Evolutionary conservation across 164 flowering plant species (phyloP).

Genomic region (Nymphaea thermarum): DNA sequence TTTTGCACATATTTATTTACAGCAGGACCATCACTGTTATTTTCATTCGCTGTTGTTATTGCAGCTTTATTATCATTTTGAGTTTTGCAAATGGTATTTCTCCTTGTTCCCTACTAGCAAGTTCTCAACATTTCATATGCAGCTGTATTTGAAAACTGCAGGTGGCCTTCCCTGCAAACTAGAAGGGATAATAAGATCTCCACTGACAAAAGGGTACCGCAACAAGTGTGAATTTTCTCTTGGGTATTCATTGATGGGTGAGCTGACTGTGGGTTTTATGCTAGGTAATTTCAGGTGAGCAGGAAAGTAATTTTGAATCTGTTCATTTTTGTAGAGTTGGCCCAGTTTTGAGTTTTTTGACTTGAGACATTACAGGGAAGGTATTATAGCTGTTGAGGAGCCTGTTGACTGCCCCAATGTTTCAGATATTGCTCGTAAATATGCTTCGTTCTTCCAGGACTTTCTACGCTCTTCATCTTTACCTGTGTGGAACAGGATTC

Average conservation of each 20-base stretch:
- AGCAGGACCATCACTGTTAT: no score
- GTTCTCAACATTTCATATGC: no score
- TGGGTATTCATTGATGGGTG: conserved; percentile 69
- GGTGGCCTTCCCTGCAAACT: conserved; percentile 91
- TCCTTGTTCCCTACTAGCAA: no score
- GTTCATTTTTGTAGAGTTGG: no score
- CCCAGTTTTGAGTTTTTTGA: background rate
- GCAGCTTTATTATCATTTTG: no score
- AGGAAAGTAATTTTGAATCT: no score
- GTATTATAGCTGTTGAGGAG: conserved; percentile 84
- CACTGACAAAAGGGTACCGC: conserved; percentile 74
- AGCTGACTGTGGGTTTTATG: conserved; percentile 79
- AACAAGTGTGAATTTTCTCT: conserved; percentile 96
- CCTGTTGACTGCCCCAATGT: conserved; percentile 82
- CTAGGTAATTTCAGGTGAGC: conserved; percentile 88
- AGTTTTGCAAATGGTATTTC: no score
- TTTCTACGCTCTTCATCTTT: conserved; percentile 54
- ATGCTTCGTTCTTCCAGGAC: conserved; percentile 71
- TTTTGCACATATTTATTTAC: no score
- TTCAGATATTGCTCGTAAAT: conserved; percentile 54
- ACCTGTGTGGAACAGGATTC: conserved; percentile 82
- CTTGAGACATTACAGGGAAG: conserved; percentile 51
- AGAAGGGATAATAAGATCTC: conserved; percentile 83
- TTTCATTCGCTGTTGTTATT: no score
- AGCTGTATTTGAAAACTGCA: conserved; percentile 14